Evolutionary conservation across 2,329 filamentous ascomycete genomes (phyloP).

Genomic region (Xylaria sp.): DNA sequence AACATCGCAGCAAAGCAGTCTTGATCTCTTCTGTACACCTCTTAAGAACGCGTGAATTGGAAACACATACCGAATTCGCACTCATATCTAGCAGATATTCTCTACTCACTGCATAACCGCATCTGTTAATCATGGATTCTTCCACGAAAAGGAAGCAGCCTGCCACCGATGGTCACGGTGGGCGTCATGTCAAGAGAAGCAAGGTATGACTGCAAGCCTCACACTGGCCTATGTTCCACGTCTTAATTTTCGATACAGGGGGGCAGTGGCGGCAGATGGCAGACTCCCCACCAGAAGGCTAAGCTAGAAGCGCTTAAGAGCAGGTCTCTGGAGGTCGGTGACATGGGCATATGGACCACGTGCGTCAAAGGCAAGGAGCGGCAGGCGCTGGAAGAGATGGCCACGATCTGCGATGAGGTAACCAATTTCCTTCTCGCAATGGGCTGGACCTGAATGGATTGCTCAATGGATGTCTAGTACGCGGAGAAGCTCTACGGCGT

Average conservation of each 20-base stretch:
- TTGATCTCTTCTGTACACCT: too few relatives aligned
- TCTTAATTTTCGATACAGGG: constrained; percentile 40
- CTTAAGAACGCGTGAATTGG: neutral
- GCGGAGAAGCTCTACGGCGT: constrained; percentile 64
- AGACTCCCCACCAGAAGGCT: constrained; percentile 60
- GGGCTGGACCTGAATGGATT: neutral
- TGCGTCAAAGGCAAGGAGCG: constrained; percentile 73
- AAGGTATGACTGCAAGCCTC: constrained; percentile 33
- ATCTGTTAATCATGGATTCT: constrained; percentile 33
- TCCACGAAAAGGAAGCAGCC: constrained; percentile 41
- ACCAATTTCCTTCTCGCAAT: constrained; percentile 24
- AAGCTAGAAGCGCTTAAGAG: constrained; percentile 46
- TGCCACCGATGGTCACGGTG: constrained; percentile 28
- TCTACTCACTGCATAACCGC: neutral
- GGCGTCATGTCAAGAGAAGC: constrained; percentile 40
- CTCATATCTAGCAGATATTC: neutral
- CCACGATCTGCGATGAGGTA: constrained; percentile 68
- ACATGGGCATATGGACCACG: constrained; percentile 77
- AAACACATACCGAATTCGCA: neutral
- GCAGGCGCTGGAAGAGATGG: constrained; percentile 70
- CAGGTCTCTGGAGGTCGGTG: constrained; percentile 63
- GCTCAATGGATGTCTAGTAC: constrained; percentile 52
- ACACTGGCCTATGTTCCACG: neutral
- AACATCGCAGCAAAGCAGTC: too few relatives aligned
- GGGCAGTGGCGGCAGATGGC: constrained; percentile 61